Percentiles rank a stretch among this genome's conserved stretches.
phyloP scores from a whole-genome alignment of 306 rosid species.

The Ceratonia siliqua region DNA sequence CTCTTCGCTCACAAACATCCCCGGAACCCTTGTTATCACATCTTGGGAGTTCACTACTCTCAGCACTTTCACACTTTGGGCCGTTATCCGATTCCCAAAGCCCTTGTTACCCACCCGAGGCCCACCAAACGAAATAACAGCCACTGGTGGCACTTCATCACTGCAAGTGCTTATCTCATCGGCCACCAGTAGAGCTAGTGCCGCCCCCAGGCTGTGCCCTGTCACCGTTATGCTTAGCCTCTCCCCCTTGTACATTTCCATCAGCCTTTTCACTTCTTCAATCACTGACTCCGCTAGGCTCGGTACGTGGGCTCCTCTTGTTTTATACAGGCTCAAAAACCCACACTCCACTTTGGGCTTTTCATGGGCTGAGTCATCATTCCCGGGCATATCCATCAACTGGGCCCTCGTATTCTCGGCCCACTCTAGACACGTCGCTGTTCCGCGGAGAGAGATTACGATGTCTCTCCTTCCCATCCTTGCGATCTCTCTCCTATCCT shows the following conservation, averaged over 20 bases:
- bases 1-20: slow-evolving; percentile 51
- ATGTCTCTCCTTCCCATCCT: slow-evolving; percentile 89
- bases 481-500: slow-evolving; percentile 65
- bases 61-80: slow-evolving; percentile 60
- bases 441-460: slow-evolving; percentile 84
- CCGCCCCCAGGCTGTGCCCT: slow-evolving; percentile 88
- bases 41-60: slow-evolving; percentile 87
- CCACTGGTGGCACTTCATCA: slow-evolving; percentile 57
- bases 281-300: slow-evolving; percentile 74
- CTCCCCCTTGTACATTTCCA: slow-evolving; percentile 67
- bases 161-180: slow-evolving; percentile 63
- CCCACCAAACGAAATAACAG: slow-evolving; percentile 85
- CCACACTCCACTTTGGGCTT: slow-evolving; percentile 78
- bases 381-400: slow-evolving; percentile 27
- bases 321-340: slow-evolving; percentile 71
- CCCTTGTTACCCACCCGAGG: slow-evolving; percentile 81
- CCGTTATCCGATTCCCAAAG: slow-evolving; percentile 49
- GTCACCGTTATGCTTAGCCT: slow-evolving; percentile 74
- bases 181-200: slow-evolving; percentile 73
- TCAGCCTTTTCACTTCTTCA: slow-evolving; percentile 59
- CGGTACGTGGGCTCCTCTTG: slow-evolving; percentile 67
- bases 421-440: slow-evolving; percentile 96
- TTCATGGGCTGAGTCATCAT: neutral
- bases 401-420: slow-evolving; percentile 85
- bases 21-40: slow-evolving; percentile 74